phyloP scores from a whole-genome alignment of 2,329 filamentous ascomycete genomes.

The Metarhizium rileyi region DNA sequence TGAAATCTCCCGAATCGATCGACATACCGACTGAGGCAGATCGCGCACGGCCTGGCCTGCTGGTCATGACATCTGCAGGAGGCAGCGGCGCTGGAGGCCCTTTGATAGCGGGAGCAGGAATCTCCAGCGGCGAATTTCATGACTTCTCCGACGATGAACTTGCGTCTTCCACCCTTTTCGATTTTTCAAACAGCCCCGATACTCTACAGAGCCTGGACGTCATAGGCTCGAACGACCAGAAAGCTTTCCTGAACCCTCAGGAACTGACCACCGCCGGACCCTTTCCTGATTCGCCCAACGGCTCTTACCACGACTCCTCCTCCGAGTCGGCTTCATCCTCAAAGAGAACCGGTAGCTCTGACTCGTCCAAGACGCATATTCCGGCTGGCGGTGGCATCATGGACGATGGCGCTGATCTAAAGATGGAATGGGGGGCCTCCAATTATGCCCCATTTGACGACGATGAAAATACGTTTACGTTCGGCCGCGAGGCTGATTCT shows the following conservation, averaged over 20 bases:
- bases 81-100: constrained; percentile 25
- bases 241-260: constrained; percentile 23
- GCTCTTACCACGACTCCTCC: constrained; percentile 38
- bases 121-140: constrained; percentile 27
- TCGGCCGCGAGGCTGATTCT: constrained; percentile 18
- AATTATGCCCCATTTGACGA: constrained; percentile 25
- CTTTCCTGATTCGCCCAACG: constrained; percentile 32
- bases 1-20: neutral
- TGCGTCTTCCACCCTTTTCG: constrained; percentile 22
- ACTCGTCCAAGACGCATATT: constrained; percentile 33
- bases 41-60: constrained; percentile 12
- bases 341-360: constrained; percentile 36
- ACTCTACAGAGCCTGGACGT: constrained; percentile 24
- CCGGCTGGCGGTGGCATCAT: constrained; percentile 33
- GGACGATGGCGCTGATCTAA: constrained; percentile 29
- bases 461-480: constrained; percentile 28
- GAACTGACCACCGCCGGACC: constrained; percentile 25
- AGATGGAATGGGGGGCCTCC: constrained; percentile 33
- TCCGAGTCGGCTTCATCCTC: constrained; percentile 41
- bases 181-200: constrained; percentile 28
- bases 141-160: constrained; percentile 29
- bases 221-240: constrained; percentile 20
- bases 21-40: constrained; percentile 9
- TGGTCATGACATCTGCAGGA: constrained; percentile 27
- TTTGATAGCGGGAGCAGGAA: constrained; percentile 28